phyloP scores from a whole-genome alignment of 768 basidiomycete species.

The Russula ochroleuca region DNA sequence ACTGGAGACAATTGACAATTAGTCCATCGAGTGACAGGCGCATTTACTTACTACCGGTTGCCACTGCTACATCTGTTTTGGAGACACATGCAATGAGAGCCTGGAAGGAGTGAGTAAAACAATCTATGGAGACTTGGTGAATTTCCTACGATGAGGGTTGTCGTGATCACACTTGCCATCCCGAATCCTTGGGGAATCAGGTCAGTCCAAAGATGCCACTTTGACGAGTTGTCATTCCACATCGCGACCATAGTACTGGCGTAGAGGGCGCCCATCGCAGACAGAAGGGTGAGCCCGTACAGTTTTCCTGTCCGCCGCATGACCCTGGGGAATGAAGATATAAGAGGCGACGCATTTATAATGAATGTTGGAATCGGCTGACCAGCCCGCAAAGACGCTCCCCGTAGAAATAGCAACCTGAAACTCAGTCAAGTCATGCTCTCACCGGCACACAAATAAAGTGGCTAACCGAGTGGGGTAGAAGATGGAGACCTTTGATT shows the following conservation, averaged over 20 bases:
- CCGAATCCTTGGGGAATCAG: constrained; percentile 80
- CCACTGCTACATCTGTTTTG: constrained; percentile 80
- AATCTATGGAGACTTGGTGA: neutral
- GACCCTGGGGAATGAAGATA: constrained; percentile 46
- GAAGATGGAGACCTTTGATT: constrained; percentile 68
- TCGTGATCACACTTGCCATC: constrained; percentile 81
- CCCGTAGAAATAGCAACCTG: constrained; percentile 79
- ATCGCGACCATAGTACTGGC: constrained; percentile 56
- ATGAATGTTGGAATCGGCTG: constrained; percentile 30
- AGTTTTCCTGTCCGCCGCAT: constrained; percentile 86
- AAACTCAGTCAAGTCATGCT: constrained; percentile 19
- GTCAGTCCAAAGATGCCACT: constrained; percentile 69
- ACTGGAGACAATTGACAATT: constrained; percentile 44
- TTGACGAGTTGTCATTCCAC: constrained; percentile 62
- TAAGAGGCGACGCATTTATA: constrained; percentile 15
- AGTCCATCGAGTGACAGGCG: neutral
- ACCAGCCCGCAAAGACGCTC: constrained; percentile 86
- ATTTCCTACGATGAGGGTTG: constrained; percentile 68
- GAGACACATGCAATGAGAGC: constrained; percentile 83
- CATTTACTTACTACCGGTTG: constrained; percentile 75
- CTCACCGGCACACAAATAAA: constrained; percentile 27
- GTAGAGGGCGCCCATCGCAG: constrained; percentile 56
- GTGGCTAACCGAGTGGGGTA: constrained; percentile 78
- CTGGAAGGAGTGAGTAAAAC: constrained; percentile 38
- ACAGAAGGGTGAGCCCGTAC: constrained; percentile 64